These are phyloP conservation scores for Neurospora sublineolata DNA, from an alignment of 495 filamentous ascomycete genomes.

Conservation along the genomic window DNA sequence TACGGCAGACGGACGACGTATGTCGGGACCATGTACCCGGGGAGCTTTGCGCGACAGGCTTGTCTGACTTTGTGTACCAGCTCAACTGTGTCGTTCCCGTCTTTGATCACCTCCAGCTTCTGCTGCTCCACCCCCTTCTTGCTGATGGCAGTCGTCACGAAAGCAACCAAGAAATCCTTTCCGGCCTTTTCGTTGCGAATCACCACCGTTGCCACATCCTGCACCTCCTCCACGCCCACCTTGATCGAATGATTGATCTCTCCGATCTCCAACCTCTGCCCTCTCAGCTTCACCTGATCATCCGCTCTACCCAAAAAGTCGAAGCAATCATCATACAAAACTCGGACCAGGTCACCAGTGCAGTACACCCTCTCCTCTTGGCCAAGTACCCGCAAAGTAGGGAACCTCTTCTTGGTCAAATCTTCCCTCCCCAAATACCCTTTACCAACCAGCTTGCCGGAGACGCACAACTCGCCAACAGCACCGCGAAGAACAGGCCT, in stretches of 20 bases:
- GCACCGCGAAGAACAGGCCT: constrained; percentile 62
- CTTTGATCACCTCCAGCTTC: constrained; percentile 21
- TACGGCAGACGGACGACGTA: constrained; percentile 52
- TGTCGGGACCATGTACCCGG: constrained; percentile 68
- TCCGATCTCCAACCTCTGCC: constrained; percentile 63
- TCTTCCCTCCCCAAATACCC: constrained; percentile 75
- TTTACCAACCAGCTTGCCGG: constrained; percentile 73
- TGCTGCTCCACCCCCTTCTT: neutral
- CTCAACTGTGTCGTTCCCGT: constrained; percentile 1
- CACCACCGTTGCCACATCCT: constrained; percentile 55
- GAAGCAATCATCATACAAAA: constrained; percentile 58
- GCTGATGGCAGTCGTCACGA: constrained; percentile 35
- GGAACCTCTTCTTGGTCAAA: constrained; percentile 53
- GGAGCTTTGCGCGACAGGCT: constrained; percentile 48
- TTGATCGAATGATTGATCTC: constrained; percentile 64
- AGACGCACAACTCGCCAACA: constrained; percentile 78
- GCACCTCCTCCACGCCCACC: constrained; percentile 28
- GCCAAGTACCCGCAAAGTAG: constrained; percentile 36
- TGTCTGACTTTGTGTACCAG: constrained; percentile 28
- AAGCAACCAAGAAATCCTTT: constrained; percentile 60
- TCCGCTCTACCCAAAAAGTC: constrained; percentile 67
- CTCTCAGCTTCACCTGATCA: constrained; percentile 70
- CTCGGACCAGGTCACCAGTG: constrained; percentile 68
- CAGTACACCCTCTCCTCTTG: constrained; percentile 48
- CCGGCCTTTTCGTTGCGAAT: constrained; percentile 44